Evolutionary conservation across 1,139 yeast genomes (phyloP).

Genomic region (Nakaseomyces uthaithaninus): DNA sequence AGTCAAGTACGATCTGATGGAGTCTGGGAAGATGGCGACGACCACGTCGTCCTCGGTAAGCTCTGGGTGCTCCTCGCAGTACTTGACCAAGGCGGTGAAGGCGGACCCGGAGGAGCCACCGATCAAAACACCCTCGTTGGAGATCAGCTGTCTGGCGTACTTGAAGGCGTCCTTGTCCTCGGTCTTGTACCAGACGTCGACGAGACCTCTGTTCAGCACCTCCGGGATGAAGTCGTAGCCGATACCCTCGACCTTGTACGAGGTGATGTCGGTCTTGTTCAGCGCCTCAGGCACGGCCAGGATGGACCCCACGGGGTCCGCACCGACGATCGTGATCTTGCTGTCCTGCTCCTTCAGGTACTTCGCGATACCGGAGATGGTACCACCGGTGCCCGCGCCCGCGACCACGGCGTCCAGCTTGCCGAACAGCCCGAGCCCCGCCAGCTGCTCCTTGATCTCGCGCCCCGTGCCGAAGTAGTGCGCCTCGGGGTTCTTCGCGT

Average conservation of each 20-base stretch:
- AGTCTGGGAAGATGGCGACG: constrained; percentile 81
- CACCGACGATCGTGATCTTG: constrained; percentile 58
- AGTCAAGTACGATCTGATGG: constrained; percentile 77
- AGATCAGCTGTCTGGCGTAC: constrained; percentile 73
- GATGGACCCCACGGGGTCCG: constrained; percentile 84
- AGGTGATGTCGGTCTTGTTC: constrained; percentile 46
- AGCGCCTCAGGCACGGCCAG: constrained; percentile 74
- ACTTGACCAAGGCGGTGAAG: constrained; percentile 69
- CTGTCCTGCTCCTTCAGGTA: constrained; percentile 69
- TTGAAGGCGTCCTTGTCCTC: constrained; percentile 76
- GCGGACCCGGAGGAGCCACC: constrained; percentile 90
- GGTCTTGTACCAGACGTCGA: constrained; percentile 81
- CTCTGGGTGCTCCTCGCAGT: constrained; percentile 50
- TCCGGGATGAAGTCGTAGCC: constrained; percentile 88
- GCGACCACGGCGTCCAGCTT: constrained; percentile 71
- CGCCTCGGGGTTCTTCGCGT: constrained; percentile 73
- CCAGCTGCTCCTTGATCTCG: constrained; percentile 71
- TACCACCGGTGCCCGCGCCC: constrained; percentile 90
- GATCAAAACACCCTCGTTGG: constrained; percentile 79
- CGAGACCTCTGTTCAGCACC: constrained; percentile 56
- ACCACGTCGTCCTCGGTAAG: constrained; percentile 67
- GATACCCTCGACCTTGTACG: constrained; percentile 83
- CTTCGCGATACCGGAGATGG: constrained; percentile 76
- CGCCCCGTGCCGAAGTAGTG: constrained; percentile 80
- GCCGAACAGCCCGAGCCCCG: constrained; percentile 42